Base-by-base conservation (phyloP, 1,139 yeast species). In the Kluyveromyces marxianus region DNA sequence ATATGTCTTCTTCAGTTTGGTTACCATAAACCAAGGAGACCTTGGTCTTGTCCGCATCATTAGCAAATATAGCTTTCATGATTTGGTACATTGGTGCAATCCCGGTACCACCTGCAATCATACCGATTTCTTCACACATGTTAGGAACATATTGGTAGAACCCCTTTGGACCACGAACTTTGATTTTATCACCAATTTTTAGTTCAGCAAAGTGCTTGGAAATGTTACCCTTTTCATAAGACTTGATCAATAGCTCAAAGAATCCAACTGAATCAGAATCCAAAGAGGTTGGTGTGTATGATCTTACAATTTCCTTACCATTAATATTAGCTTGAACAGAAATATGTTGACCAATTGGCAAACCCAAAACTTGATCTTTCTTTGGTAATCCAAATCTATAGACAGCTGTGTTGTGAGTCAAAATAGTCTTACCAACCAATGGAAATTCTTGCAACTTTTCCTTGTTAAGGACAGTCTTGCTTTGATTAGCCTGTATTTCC, bases 331-430 rank as follows among this genome's bases (percentile, higher is more conserved):
- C 92, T 33, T 82, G 79, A 58, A 87, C 80, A 41, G 86, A 76
- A 60, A 89, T 82, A 64, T 89, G 96, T 70, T 92, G 97, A 46
- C 98, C 98, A 62, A 89, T 85, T 47, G 97, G 97, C 56, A 92
- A 76, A 5, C 97, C 97, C 51, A 92, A 75, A 44, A 80, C 72
- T 63, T 86, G 94, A 43, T 79, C 73, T 35, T 83, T 74, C 51
- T 76, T 75, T 45, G 96, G 96, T 57, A 92, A 77, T 3, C 86
- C 90, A 62, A 92, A 89, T 61, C 94, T 77, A 68, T 86, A 90
- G 49, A 88, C 70, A 46, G 94, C 88, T 10, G 96, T 76, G 67
- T 90, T 89, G 66, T 86, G 95, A 35, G 88, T 76, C 25, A 92
- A 72, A 40, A 81, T 75, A 14, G 84, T 82, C 70, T 87, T 90